These are phyloP conservation scores for Friedmanniomyces endolithicus DNA, from an alignment of 495 filamentous ascomycete species.

Conservation along the genomic window DNA sequence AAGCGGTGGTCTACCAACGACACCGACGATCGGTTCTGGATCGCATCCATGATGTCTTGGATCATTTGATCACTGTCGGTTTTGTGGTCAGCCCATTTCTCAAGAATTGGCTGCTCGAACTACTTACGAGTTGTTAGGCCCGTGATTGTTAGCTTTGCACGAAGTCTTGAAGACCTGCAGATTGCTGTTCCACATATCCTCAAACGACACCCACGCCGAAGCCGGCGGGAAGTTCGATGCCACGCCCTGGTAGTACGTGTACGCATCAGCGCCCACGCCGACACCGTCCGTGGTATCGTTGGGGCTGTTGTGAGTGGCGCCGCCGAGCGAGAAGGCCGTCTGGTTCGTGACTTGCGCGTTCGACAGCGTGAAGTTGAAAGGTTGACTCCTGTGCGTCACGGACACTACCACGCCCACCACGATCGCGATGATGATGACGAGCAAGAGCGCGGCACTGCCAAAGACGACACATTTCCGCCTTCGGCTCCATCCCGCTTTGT, in stretches of 20 bases:
- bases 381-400: background rate
- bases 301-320: conserved; percentile 18
- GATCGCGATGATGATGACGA: conserved; percentile 1
- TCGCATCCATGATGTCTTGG: conserved; percentile 36
- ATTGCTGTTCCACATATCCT: conserved; percentile 28
- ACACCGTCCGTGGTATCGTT: conserved; percentile 16
- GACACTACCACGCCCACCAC: conserved; percentile 1
- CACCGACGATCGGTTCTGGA: conserved; percentile 9
- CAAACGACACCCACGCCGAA: conserved; percentile 8
- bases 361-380: conserved; percentile 1
- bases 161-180: conserved; percentile 30
- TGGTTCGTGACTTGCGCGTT: conserved; percentile 12
- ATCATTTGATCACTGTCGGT: conserved; percentile 59
- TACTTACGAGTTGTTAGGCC: conserved; percentile 2
- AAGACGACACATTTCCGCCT: conserved; percentile 4
- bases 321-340: conserved; percentile 4
- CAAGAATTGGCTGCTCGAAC: background rate
- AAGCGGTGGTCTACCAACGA: conserved; percentile 19
- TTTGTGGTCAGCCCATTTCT: conserved; percentile 13
- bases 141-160: conserved; percentile 4
- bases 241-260: conserved; percentile 15
- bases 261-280: conserved; percentile 14
- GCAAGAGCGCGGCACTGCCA: background rate
- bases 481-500: background rate
- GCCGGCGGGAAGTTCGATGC: conserved; percentile 3